phyloP scores from a whole-genome alignment of 352 stramenopile genomes.

The Phytophthora hibernalis region DNA sequence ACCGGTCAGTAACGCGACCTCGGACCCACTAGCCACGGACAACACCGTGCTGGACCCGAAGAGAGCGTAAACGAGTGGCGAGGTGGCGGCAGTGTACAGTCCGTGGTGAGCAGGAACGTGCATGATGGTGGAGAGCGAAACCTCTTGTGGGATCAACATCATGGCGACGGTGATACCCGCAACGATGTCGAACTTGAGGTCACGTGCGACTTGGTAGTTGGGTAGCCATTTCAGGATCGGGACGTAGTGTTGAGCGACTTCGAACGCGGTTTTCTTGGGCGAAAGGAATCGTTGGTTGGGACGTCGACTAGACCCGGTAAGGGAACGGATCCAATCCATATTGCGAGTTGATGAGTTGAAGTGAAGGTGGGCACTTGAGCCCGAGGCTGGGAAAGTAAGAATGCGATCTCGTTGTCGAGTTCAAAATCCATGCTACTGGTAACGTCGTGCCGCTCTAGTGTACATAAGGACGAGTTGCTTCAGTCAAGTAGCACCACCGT shows the following conservation, averaged over 20 bases:
- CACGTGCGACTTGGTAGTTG: constrained; percentile 45
- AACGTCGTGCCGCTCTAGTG: not conserved
- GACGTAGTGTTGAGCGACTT: constrained; percentile 15
- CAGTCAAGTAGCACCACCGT: constrained; percentile 16
- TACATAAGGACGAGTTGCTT: not conserved
- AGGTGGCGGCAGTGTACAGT: constrained; percentile 83
- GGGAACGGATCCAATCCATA: constrained; percentile 17
- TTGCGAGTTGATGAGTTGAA: not conserved
- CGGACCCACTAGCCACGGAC: constrained; percentile 73
- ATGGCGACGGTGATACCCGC: constrained; percentile 68
- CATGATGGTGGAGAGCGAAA: constrained; percentile 90
- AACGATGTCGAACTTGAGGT: constrained; percentile 60
- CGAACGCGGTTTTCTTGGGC: constrained; percentile 23
- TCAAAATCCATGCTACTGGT: not conserved
- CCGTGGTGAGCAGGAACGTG: constrained; percentile 84
- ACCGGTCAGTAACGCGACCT: constrained; percentile 59
- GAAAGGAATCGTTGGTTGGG: constrained; percentile 22
- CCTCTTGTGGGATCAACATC: constrained; percentile 90
- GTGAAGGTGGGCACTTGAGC: constrained; percentile 12
- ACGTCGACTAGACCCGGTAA: constrained; percentile 9
- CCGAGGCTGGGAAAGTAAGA: constrained; percentile 21
- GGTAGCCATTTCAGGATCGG: constrained; percentile 60
- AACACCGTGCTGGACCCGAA: constrained; percentile 85
- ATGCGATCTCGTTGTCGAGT: constrained; percentile 14
- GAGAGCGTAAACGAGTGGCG: constrained; percentile 83